A percentile compares a stretch with the other conserved stretches of the same genome.
These are phyloP conservation scores for Saitozyma podzolica DNA, from an alignment of 768 basidiomycete genomes.

Conservation along the genomic window DNA sequence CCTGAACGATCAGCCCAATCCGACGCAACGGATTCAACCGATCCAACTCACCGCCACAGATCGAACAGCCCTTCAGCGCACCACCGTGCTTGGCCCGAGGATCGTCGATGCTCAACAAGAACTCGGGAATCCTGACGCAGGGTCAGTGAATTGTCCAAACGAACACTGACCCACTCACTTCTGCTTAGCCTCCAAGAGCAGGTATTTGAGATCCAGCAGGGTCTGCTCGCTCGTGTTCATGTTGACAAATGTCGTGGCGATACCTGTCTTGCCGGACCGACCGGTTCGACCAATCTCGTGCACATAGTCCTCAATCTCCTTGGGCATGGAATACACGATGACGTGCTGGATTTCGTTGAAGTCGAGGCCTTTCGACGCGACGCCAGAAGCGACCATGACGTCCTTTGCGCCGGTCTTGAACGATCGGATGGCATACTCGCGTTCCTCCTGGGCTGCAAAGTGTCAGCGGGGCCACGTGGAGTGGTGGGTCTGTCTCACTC, in stretches of 20 bases:
- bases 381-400: conserved; percentile 98
- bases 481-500: conserved; percentile 60
- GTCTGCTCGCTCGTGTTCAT: conserved; percentile 98
- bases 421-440: conserved; percentile 96
- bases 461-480: not conserved
- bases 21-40: not conserved
- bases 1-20: conserved; percentile 56
- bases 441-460: conserved; percentile 87
- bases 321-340: conserved; percentile 99
- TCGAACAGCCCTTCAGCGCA: conserved; percentile 81
- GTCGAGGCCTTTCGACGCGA: conserved; percentile 96
- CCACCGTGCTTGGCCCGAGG: conserved; percentile 78
- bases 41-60: conserved; percentile 76
- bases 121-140: conserved; percentile 78
- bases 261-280: conserved; percentile 95
- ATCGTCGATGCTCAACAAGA: conserved; percentile 85
- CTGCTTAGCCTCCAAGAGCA: conserved; percentile 95
- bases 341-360: conserved; percentile 99
- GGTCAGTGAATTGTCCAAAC: conserved; percentile 4
- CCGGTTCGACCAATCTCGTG: conserved; percentile 99
- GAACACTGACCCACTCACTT: conserved; percentile 64
- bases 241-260: conserved; percentile 98
- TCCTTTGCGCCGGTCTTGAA: conserved; percentile 98
- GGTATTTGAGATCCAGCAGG: conserved; percentile 90
- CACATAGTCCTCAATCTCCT: conserved; percentile 99